These are phyloP conservation scores for Populus davidiana DNA, from an alignment of 345 rosid genomes.

Conservation along the genomic window DNA sequence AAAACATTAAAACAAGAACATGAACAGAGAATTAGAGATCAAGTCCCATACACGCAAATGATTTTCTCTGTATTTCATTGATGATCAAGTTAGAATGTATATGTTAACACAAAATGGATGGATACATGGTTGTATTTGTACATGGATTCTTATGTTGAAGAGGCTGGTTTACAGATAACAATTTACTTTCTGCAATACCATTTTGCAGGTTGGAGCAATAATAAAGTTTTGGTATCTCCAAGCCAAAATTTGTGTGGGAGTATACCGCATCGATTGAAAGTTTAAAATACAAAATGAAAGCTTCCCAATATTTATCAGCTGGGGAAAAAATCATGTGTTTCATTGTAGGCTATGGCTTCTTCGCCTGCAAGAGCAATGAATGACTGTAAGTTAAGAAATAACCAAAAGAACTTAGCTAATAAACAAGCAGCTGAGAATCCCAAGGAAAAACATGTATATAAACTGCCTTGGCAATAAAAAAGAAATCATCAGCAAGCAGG, in stretches of 20 bases:
- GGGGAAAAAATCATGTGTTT: not conserved
- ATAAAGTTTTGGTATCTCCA: slow-evolving; percentile 14
- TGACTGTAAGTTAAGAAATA: not conserved
- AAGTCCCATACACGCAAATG: not conserved
- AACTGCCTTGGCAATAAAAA: not conserved
- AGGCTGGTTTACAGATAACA: slow-evolving; percentile 3
- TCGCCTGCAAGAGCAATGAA: slow-evolving; percentile 36
- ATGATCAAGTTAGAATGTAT: slow-evolving; percentile 2
- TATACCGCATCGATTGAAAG: not conserved
- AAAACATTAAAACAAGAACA: not conserved
- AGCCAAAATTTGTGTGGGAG: slow-evolving; percentile 11
- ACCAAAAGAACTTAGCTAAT: not conserved
- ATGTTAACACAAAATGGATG: slow-evolving; percentile 14
- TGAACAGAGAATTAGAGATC: not conserved
- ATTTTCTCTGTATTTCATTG: slow-evolving; percentile 12
- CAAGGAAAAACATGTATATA: not conserved
- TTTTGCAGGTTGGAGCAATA: slow-evolving; percentile 16
- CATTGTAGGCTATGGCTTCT: slow-evolving; percentile 34
- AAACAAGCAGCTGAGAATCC: not conserved
- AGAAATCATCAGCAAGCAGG: not conserved
- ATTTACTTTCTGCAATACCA: slow-evolving; percentile 8
- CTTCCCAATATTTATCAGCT: not conserved
- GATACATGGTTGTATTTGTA: slow-evolving; percentile 5
- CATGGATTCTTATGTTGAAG: slow-evolving; percentile 6
- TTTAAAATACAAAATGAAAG: slow-evolving; percentile 3